These are phyloP conservation scores for Nannochloropsis limnetica DNA, from an alignment of 352 stramenopile genomes.

Conservation along the genomic window DNA sequence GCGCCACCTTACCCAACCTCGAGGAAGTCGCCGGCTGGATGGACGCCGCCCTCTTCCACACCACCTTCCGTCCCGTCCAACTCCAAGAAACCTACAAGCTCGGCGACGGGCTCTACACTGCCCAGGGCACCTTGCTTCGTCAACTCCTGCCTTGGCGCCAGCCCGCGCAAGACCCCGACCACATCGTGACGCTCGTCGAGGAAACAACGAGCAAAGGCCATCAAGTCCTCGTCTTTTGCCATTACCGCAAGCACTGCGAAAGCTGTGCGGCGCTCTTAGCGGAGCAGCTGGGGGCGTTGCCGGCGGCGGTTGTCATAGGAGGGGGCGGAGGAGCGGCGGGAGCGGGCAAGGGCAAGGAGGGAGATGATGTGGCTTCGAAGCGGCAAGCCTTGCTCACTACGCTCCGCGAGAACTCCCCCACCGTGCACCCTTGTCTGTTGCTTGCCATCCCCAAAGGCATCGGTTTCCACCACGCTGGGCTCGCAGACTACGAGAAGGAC, in stretches of 20 bases:
- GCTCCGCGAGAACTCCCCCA: background rate
- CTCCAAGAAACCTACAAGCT: constrained; percentile 49
- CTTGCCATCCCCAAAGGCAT: constrained; percentile 35
- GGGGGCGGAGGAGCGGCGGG: background rate
- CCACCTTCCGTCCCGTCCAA: constrained; percentile 50
- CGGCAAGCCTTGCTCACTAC: background rate
- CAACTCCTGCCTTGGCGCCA: background rate
- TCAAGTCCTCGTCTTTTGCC: constrained; percentile 39
- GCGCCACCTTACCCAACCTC: constrained; percentile 54
- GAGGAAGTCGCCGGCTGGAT: constrained; percentile 51
- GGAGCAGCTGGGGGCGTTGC: background rate
- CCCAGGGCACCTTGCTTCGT: constrained; percentile 32
- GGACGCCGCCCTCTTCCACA: constrained; percentile 43
- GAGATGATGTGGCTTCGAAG: background rate
- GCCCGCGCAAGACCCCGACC: constrained; percentile 42
- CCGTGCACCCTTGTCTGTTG: background rate
- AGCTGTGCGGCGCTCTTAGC: background rate
- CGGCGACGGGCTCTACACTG: constrained; percentile 36
- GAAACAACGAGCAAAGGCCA: constrained; percentile 34
- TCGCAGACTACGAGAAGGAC: constrained; percentile 47
- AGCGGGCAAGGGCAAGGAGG: background rate
- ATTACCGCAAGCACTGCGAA: constrained; percentile 35
- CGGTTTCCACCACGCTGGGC: constrained; percentile 45
- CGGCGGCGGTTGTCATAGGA: background rate
- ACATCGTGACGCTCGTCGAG: constrained; percentile 40